These are phyloP conservation scores for Malus hybrid DNA, from an alignment of 331 rosid genomes.

Conservation along the genomic window DNA sequence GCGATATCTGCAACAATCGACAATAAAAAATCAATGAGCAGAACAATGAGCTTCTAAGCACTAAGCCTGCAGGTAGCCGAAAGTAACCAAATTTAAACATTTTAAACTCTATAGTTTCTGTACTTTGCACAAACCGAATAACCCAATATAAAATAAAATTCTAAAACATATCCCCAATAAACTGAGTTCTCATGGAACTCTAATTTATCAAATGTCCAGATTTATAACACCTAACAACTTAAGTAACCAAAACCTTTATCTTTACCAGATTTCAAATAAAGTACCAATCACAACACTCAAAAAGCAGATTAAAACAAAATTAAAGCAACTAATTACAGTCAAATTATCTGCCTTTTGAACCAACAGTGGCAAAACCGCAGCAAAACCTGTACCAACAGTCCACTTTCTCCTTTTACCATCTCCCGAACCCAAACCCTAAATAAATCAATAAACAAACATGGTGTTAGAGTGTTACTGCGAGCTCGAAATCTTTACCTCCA, in stretches of 20 bases:
- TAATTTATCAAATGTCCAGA: neutral
- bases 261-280: neutral
- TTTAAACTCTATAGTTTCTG: neutral
- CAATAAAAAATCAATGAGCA: neutral
- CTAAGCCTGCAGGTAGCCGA: neutral
- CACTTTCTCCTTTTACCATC: neutral
- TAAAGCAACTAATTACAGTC: neutral
- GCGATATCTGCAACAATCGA: constrained; percentile 26
- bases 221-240: neutral
- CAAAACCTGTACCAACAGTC: neutral
- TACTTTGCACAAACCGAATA: neutral
- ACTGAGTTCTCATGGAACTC: neutral
- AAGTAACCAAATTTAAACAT: neutral
- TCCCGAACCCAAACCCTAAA: neutral
- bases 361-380: neutral
- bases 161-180: neutral
- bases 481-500: neutral
- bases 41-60: neutral
- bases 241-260: neutral
- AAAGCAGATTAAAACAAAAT: neutral
- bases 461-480: neutral
- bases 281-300: neutral
- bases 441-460: neutral
- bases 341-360: neutral
- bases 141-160: neutral